Evolutionary conservation across 2,329 filamentous ascomycete species (phyloP).

Genomic region (Ophiocordyceps sinensis): DNA sequence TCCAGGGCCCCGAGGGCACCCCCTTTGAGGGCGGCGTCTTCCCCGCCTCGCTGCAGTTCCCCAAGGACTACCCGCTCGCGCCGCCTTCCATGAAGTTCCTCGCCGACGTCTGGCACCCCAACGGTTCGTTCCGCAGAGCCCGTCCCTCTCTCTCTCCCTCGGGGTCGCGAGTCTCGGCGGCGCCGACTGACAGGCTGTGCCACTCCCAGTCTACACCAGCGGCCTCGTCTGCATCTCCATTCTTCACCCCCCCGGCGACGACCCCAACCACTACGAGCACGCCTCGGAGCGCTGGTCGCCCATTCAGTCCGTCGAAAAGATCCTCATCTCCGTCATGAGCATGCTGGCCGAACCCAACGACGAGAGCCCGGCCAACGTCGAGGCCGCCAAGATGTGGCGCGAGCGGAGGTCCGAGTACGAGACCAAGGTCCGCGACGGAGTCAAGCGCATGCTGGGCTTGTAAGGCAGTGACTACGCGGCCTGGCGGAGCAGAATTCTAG

Average conservation of each 20-base stretch:
- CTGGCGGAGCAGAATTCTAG: background rate
- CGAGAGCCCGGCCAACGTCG: slow-evolving; percentile 89
- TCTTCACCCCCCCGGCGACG: slow-evolving; percentile 87
- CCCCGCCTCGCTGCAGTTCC: slow-evolving; percentile 86
- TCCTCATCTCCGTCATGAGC: slow-evolving; percentile 91
- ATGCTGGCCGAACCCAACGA: slow-evolving; percentile 97
- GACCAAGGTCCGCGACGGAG: slow-evolving; percentile 67
- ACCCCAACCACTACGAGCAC: slow-evolving; percentile 96
- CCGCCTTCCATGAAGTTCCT: slow-evolving; percentile 95
- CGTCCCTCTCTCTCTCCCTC: too few relatives aligned
- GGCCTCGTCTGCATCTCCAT: slow-evolving; percentile 97
- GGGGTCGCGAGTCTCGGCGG: too few relatives aligned
- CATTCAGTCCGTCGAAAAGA: slow-evolving; percentile 96
- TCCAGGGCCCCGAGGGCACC: slow-evolving; percentile 88
- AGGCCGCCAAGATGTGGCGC: slow-evolving; percentile 93
- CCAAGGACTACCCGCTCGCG: slow-evolving; percentile 90
- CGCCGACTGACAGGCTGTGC: too few relatives aligned
- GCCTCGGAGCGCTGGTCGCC: slow-evolving; percentile 92
- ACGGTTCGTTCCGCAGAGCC: too few relatives aligned
- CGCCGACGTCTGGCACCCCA: slow-evolving; percentile 90
- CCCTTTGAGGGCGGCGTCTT: slow-evolving; percentile 95
- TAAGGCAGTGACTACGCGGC: slow-evolving; percentile 14
- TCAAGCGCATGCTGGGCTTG: slow-evolving; percentile 64
- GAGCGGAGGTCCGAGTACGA: slow-evolving; percentile 76
- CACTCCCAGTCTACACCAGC: slow-evolving; percentile 74